A percentile compares a stretch with the other conserved stretches of the same genome.
Conservation (phyloP, 257 asterid species). For the Schizonepeta tenuifolia region DNA sequence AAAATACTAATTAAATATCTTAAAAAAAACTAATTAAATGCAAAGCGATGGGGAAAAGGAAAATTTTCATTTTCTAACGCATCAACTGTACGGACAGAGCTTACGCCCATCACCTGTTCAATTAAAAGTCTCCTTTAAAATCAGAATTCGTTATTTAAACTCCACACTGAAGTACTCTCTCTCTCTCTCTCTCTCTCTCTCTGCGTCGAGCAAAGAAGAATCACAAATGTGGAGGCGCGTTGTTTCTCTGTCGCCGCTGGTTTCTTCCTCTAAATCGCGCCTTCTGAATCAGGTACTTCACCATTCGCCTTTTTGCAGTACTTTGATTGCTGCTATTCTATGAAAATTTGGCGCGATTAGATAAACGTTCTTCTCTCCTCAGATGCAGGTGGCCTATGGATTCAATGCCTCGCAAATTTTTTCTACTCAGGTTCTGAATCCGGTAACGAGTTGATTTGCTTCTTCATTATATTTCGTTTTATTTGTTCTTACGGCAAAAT, state of each 20-base stretch:
- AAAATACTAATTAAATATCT: neutral
- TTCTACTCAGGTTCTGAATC: conserved; percentile 53
- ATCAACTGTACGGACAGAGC: conserved; percentile 15
- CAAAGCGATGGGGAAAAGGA: neutral
- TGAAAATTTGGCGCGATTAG: conserved; percentile 12
- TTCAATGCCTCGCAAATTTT: conserved; percentile 46
- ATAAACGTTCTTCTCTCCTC: conserved; percentile 7
- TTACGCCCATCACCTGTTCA: conserved; percentile 39
- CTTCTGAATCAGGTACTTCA: conserved; percentile 53
- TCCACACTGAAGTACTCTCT: conserved; percentile 25
- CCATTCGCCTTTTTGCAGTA: conserved; percentile 12
- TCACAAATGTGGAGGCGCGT: conserved; percentile 81
- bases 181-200: conserved; percentile 11
- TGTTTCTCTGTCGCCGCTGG: conserved; percentile 50
- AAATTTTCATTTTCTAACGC: conserved; percentile 18
- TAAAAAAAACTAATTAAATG: neutral
- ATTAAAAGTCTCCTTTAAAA: conserved; percentile 40
- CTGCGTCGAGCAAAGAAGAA: conserved; percentile 3
- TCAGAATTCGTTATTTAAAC: conserved; percentile 2
- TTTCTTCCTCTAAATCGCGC: conserved; percentile 51
- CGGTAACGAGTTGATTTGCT: conserved; percentile 44
- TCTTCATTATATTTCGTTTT: conserved; percentile 3
- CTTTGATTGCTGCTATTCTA: neutral
- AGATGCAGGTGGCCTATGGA: conserved; percentile 54
- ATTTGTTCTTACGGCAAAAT: neutral